Conservation (phyloP, 2,329 filamentous ascomycete species). For the Teratosphaeria destructans region DNA sequence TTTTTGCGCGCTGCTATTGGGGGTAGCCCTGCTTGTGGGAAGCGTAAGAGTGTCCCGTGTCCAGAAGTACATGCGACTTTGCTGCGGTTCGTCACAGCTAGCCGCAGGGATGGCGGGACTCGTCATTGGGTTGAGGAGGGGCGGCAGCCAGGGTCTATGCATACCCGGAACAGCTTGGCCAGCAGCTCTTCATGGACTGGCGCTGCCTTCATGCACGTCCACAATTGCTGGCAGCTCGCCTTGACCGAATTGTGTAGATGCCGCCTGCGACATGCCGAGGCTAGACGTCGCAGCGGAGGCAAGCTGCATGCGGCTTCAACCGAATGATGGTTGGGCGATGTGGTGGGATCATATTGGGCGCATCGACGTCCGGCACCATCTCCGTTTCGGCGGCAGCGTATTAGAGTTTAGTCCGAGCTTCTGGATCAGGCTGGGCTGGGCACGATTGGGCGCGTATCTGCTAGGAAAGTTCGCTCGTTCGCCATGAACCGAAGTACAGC, state of each 20-base stretch:
- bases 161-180: not conserved
- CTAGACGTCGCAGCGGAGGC: not conserved
- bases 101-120: conserved; percentile 5
- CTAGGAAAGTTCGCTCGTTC: not conserved
- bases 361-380: not conserved
- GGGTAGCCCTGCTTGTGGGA: not conserved
- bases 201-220: not conserved
- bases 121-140: conserved; percentile 5
- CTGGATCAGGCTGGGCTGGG: not conserved
- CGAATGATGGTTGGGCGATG: not conserved
- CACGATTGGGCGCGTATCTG: not conserved
- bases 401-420: not conserved
- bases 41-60: conserved; percentile 25
- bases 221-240: not conserved
- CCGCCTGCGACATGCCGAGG: not conserved
- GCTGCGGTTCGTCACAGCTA: conserved; percentile 13
- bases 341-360: not conserved
- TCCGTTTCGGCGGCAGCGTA: not conserved
- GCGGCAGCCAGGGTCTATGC: conserved; percentile 12
- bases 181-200: not conserved
- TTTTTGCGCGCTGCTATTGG: not conserved
- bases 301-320: not conserved
- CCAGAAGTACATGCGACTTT: conserved; percentile 26
- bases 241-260: not conserved
- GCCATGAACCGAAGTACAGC: not conserved